Percentiles rank a stretch among this genome's conserved stretches.
Conservation (phyloP, 768 basidiomycete genomes). For the Lactifluus subvellereus region DNA sequence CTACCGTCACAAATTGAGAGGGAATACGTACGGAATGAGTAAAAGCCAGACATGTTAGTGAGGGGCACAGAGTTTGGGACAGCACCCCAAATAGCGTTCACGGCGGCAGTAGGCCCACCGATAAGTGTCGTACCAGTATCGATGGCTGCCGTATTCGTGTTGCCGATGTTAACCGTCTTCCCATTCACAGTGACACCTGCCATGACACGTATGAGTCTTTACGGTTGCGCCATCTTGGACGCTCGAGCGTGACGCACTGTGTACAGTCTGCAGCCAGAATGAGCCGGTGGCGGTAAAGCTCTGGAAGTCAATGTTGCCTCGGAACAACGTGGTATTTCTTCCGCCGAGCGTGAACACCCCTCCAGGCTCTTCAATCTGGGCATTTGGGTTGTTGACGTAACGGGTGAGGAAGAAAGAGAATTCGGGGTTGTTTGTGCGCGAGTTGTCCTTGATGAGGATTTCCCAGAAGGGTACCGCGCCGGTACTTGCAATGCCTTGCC, state of each 20-base stretch:
- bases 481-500: constrained; percentile 53
- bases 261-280: constrained; percentile 39
- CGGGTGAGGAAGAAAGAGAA: constrained; percentile 65
- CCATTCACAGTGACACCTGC: constrained; percentile 60
- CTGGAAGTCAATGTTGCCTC: constrained; percentile 36
- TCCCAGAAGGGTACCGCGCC: constrained; percentile 62
- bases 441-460: constrained; percentile 37
- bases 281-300: constrained; percentile 35
- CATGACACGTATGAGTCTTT: neutral
- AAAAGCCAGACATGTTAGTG: constrained; percentile 63
- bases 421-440: constrained; percentile 42
- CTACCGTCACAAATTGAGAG: neutral
- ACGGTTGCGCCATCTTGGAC: neutral
- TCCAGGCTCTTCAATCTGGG: constrained; percentile 28
- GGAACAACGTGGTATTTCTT: constrained; percentile 49
- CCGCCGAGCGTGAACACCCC: constrained; percentile 40
- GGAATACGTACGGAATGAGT: constrained; percentile 59
- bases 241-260: constrained; percentile 34
- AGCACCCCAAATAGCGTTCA: constrained; percentile 55
- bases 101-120: constrained; percentile 65
- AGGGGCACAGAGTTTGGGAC: constrained; percentile 53
- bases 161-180: constrained; percentile 39
- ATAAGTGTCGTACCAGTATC: constrained; percentile 96
- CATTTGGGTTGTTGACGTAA: constrained; percentile 40
- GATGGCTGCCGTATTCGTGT: constrained; percentile 61